phyloP scores from a whole-genome alignment of 1,284 basidiomycete species.

The Boletus calvinii region DNA sequence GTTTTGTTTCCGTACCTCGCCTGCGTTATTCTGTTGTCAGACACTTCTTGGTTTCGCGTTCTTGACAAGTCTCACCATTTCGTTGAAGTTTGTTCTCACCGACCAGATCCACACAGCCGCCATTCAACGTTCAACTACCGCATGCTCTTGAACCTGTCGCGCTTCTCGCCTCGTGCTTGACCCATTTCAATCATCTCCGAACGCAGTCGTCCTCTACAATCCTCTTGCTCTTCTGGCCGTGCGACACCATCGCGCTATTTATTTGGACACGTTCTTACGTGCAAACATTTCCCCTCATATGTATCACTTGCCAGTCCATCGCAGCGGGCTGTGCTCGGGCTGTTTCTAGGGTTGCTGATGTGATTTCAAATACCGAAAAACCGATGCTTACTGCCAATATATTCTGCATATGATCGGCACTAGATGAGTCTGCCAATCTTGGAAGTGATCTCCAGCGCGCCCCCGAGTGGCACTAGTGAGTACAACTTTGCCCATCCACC shows the following conservation, averaged over 20 bases:
- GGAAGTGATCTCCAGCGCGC: slow-evolving; percentile 62
- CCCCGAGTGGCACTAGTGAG: slow-evolving; percentile 62
- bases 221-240: slow-evolving; percentile 83
- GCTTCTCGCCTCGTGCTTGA: slow-evolving; percentile 49
- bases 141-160: too few relatives aligned
- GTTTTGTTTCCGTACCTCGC: too few relatives aligned
- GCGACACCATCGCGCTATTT: slow-evolving; percentile 53
- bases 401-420: slow-evolving; percentile 67
- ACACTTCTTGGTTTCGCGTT: too few relatives aligned
- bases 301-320: too few relatives aligned
- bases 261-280: slow-evolving; percentile 64
- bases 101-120: too few relatives aligned
- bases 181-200: slow-evolving; percentile 74
- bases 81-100: too few relatives aligned
- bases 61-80: too few relatives aligned
- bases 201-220: slow-evolving; percentile 74
- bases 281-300: slow-evolving; percentile 22
- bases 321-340: too few relatives aligned
- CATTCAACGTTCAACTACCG: too few relatives aligned
- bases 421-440: slow-evolving; percentile 75
- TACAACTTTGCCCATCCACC: neutral
- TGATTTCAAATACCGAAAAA: slow-evolving; percentile 59
- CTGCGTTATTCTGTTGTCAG: too few relatives aligned
- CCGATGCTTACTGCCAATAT: slow-evolving; percentile 83
- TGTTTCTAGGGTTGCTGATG: too few relatives aligned